Evolutionary conservation across 441 rosid genomes (phyloP).

Genomic region (Codiaeum variegatum): DNA sequence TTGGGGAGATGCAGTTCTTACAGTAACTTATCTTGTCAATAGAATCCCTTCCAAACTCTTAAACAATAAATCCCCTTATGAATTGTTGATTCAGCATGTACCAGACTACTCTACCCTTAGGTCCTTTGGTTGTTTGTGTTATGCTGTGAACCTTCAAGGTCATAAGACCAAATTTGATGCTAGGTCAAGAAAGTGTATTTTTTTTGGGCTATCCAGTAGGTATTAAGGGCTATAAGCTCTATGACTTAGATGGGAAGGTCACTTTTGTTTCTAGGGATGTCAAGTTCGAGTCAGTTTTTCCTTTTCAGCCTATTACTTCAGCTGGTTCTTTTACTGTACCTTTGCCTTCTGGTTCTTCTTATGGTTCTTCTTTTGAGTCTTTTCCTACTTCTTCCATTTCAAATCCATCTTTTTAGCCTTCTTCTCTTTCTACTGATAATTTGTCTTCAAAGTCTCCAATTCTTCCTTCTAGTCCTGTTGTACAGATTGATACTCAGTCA

Average conservation of each 20-base stretch:
- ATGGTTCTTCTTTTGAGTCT: too few species aligned
- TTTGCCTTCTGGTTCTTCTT: too few species aligned
- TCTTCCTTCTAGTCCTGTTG: neutral
- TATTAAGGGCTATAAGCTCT: neutral
- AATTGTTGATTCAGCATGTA: too few species aligned
- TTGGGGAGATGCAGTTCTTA: neutral
- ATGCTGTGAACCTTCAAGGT: neutral
- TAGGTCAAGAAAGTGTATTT: neutral
- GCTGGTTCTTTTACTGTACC: too few species aligned
- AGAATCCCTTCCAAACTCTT: neutral
- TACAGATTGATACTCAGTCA: too few species aligned
- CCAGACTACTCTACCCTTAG: neutral
- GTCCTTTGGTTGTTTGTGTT: neutral
- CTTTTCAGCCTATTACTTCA: neutral
- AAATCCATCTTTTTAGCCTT: too few species aligned
- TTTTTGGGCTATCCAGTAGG: neutral
- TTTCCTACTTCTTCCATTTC: too few species aligned
- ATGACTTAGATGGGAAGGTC: neutral
- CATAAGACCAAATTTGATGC: neutral
- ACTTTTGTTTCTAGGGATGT: neutral
- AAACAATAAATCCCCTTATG: accelerated
- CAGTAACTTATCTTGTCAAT: neutral
- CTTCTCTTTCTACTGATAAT: too few species aligned
- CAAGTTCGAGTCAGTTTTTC: accelerated
- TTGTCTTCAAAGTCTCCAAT: too few species aligned